A percentile compares a stretch with the other conserved stretches of the same genome.
Conservation (phyloP, 345 rosid genomes). For the Mallotus nudiflorus region DNA sequence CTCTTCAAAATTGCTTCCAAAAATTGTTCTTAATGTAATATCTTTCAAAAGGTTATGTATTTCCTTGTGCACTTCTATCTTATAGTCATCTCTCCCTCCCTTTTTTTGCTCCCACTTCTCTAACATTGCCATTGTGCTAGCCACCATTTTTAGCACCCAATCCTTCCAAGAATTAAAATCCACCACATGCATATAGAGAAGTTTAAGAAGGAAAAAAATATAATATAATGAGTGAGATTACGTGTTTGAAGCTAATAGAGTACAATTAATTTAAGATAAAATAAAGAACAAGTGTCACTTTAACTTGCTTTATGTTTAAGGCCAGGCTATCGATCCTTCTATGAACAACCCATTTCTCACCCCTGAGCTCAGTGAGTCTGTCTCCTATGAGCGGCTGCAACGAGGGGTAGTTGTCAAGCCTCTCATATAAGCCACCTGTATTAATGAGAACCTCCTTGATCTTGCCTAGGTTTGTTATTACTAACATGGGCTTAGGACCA, state of each 20-base stretch:
- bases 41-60: constrained; percentile 70
- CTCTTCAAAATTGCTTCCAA: constrained; percentile 80
- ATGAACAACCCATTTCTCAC: constrained; percentile 68
- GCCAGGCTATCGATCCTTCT: constrained; percentile 65
- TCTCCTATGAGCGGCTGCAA: constrained; percentile 56
- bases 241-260: too few relatives aligned
- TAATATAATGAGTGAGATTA: too few relatives aligned
- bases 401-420: constrained; percentile 47
- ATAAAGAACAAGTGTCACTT: constrained; percentile 34
- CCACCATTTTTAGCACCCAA: constrained; percentile 72
- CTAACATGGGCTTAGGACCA: too few relatives aligned
- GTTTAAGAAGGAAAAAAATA: neutral
- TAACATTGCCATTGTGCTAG: constrained; percentile 46
- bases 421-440: constrained; percentile 45
- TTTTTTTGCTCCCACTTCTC: constrained; percentile 64
- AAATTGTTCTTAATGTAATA: constrained; percentile 74
- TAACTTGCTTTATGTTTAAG: constrained; percentile 59
- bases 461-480: constrained; percentile 55
- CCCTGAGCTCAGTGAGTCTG: constrained; percentile 67
- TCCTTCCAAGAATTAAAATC: constrained; percentile 26
- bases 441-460: constrained; percentile 57
- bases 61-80: constrained; percentile 60
- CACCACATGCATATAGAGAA: too few relatives aligned
- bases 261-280: too few relatives aligned
- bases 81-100: constrained; percentile 55